phyloP scores from a whole-genome alignment of 2,329 filamentous ascomycete species.

The Fonsecaea pugnacius region DNA sequence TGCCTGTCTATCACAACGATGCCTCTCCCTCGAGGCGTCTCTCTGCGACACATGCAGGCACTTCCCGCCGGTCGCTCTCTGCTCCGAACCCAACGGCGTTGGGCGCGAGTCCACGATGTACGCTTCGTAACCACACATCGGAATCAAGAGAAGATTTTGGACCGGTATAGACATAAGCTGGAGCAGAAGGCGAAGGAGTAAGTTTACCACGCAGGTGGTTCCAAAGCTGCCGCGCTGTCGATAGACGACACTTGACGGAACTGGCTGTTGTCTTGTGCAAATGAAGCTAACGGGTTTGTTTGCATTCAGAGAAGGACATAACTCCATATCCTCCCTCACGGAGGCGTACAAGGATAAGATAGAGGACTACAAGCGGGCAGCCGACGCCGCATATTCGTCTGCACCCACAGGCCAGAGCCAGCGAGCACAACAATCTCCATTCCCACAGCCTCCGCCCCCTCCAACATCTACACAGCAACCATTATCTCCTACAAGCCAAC shows the following conservation, averaged over 20 bases:
- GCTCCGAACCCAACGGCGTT: constrained; percentile 67
- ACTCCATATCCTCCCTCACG: constrained; percentile 65
- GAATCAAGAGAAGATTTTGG: constrained; percentile 68
- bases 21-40: constrained; percentile 13
- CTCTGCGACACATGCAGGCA: constrained; percentile 16
- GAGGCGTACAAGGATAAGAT: constrained; percentile 87
- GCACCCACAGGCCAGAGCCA: constrained; percentile 44
- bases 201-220: constrained; percentile 36
- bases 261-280: constrained; percentile 39
- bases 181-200: constrained; percentile 75
- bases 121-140: constrained; percentile 84
- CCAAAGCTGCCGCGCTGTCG: neutral
- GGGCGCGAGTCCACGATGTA: constrained; percentile 90
- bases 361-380: constrained; percentile 67
- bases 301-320: constrained; percentile 63
- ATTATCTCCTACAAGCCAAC: constrained; percentile 48
- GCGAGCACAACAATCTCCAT: constrained; percentile 28
- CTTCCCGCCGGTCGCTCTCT: constrained; percentile 1
- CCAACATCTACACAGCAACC: constrained; percentile 44
- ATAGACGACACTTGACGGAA: neutral
- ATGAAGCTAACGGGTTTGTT: neutral
- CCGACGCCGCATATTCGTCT: constrained; percentile 44
- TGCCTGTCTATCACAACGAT: constrained; percentile 9
- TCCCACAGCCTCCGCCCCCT: constrained; percentile 41
- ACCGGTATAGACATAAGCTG: constrained; percentile 88